Evolutionary conservation across 345 rosid genomes (phyloP).

Genomic region (Cochlearia excelsa): DNA sequence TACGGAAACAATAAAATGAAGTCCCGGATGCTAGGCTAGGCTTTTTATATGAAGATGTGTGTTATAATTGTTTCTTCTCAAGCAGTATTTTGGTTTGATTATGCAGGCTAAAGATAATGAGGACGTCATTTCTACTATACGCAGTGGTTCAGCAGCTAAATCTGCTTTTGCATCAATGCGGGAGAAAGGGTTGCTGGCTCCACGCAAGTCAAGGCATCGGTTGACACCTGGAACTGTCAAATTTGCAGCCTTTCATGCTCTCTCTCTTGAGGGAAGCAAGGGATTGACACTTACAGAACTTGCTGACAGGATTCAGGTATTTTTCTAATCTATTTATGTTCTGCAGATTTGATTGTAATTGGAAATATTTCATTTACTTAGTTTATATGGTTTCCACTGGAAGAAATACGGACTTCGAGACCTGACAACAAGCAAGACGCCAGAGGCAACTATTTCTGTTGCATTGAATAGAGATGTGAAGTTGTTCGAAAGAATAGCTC

Average conservation of each 20-base stretch:
- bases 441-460: constrained; percentile 99
- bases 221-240: constrained; percentile 99
- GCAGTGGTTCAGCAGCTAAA: constrained; percentile 96
- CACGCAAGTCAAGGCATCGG: constrained; percentile 93
- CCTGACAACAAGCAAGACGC: constrained; percentile 94
- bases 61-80: background rate
- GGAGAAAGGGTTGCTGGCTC: constrained; percentile 86
- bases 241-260: constrained; percentile 99
- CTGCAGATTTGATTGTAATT: background rate
- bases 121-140: constrained; percentile 71
- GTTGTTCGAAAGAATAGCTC: constrained; percentile 99
- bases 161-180: constrained; percentile 88
- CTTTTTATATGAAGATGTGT: constrained; percentile 8
- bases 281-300: constrained; percentile 88
- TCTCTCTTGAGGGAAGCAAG: constrained; percentile 92
- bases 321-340: constrained; percentile 17
- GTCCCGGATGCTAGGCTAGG: background rate
- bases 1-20: constrained; percentile 9
- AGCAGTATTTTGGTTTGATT: constrained; percentile 13
- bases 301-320: constrained; percentile 97
- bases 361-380: background rate
- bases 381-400: constrained; percentile 22
- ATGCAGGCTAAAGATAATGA: constrained; percentile 76
- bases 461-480: constrained; percentile 98
- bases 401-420: constrained; percentile 99